Base-by-base conservation (phyloP, 805 yeast species). In the Candida boleticola region DNA sequence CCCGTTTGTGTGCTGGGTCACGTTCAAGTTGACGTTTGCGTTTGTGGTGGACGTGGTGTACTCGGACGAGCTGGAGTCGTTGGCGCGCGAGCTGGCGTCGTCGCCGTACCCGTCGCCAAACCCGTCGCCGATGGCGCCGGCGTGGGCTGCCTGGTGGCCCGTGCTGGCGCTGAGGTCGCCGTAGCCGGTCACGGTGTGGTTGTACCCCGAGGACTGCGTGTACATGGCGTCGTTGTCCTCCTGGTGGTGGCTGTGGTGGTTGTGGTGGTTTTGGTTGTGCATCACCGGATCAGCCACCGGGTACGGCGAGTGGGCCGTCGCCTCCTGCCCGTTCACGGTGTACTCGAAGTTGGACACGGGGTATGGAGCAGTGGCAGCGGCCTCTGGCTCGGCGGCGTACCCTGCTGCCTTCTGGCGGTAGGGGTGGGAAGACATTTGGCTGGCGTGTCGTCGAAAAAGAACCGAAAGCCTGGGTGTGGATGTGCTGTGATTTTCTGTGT, bases 371-470 rank as follows among this genome's bases (percentile, higher is more conserved):
- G 34, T 7, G 9, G 34, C 7, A 14, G 6, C 34, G 34, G 34
- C 9, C 22, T n/a, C 13, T 6, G 14, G 25, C 13, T 33, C 36
- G 13, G 36, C 9, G 7, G 6, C 14, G 14, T 16, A 16, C 5
- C 18, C 20, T 13, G 29, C 26, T 16, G 47, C 45, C 31, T 49
- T 52, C 32, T 49, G 55, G 39, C 56, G 47, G 46, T 52, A 52
- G 1, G 56, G 56, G 23, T 52, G 56, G 6, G 42, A 36, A 7
- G 50, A 39, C 51, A 49, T 30, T 18, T 10, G 7, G n/a, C 14
- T 23, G 27, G 27, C 10, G 27, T 7, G 27, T 11, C 27, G n/a
- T n/a, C n/a, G n/a, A n/a, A n/a, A n/a, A n/a, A n/a, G n/a, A n/a
- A n/a, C n/a, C n/a, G n/a, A n/a, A n/a, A n/a, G n/a, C n/a, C n/a